Conservation (phyloP, 192 early-diverging fungal species). For the Fimicolochytrium jonesii region DNA sequence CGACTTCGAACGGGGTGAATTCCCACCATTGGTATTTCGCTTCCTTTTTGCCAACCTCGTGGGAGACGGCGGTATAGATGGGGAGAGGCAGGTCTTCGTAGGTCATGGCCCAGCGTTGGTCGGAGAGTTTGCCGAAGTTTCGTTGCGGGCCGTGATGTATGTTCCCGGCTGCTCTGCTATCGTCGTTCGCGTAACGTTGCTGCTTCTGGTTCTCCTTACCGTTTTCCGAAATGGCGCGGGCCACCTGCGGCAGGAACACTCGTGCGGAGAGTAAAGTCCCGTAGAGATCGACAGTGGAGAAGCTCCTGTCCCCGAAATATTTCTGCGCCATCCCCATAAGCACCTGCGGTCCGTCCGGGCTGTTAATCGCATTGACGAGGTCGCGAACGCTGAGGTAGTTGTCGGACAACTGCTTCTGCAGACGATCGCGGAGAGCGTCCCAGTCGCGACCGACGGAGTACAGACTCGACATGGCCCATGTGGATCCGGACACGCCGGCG, state of each 20-base stretch:
- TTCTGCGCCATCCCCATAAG: slow-evolving; percentile 25
- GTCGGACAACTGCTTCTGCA: slow-evolving; percentile 19
- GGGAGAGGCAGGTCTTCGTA: slow-evolving; percentile 6
- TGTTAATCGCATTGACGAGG: slow-evolving; percentile 13
- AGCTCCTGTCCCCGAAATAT: slow-evolving; percentile 4
- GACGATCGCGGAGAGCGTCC: not conserved
- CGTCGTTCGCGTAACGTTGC: too few species aligned
- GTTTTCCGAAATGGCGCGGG: too few species aligned
- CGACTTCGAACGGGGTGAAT: slow-evolving; percentile 38
- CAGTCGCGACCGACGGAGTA: slow-evolving; percentile 17
- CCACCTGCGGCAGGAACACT: slow-evolving; percentile 16
- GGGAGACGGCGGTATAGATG: slow-evolving; percentile 20
- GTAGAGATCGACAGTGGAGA: slow-evolving; percentile 34
- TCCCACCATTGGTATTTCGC: slow-evolving; percentile 35
- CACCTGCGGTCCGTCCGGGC: not conserved
- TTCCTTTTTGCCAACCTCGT: not conserved
- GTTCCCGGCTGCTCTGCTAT: not conserved
- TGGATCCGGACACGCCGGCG: slow-evolving; percentile 33
- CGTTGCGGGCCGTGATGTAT: not conserved
- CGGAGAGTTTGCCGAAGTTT: slow-evolving; percentile 10
- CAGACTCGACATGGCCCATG: slow-evolving; percentile 35
- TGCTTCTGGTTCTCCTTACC: too few species aligned
- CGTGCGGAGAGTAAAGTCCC: slow-evolving; percentile 30
- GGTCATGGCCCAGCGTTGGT: not conserved
- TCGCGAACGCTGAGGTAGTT: slow-evolving; percentile 24